phyloP scores from a whole-genome alignment of 495 filamentous ascomycete genomes.

The Xylaria grammica region DNA sequence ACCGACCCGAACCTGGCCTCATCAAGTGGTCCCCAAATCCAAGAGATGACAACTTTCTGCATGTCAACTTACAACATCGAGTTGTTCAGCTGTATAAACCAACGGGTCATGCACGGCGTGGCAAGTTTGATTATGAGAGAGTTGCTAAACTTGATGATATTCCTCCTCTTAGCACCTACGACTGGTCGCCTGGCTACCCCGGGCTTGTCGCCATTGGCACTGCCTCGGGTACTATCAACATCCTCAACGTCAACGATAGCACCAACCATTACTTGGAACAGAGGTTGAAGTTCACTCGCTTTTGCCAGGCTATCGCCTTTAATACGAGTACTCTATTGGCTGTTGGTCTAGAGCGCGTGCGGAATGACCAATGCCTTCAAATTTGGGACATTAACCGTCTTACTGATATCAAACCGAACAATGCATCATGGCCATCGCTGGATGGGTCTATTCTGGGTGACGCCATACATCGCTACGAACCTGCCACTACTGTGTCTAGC shows the following conservation, averaged over 20 bases:
- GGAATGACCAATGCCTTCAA: conserved; percentile 91
- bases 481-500: conserved; percentile 85
- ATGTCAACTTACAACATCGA: conserved; percentile 81
- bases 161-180: conserved; percentile 87
- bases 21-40: conserved; percentile 92
- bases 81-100: conserved; percentile 80
- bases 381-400: conserved; percentile 88
- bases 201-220: conserved; percentile 85
- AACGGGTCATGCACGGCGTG: conserved; percentile 59
- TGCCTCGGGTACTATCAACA: conserved; percentile 79
- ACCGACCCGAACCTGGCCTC: conserved; percentile 58
- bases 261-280: conserved; percentile 71
- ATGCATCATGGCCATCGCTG: conserved; percentile 41
- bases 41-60: conserved; percentile 68
- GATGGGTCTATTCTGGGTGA: conserved; percentile 54
- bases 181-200: conserved; percentile 79
- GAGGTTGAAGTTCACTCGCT: conserved; percentile 80
- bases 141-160: conserved; percentile 77
- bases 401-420: conserved; percentile 49
- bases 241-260: conserved; percentile 74
- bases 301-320: conserved; percentile 92
- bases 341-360: conserved; percentile 85
- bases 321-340: conserved; percentile 79
- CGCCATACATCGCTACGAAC: conserved; percentile 74
- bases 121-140: conserved; percentile 67